Percentiles rank a stretch among this genome's conserved stretches.
phyloP scores from a whole-genome alignment of 2,329 filamentous ascomycete species.

The Colletotrichum sublineola region DNA sequence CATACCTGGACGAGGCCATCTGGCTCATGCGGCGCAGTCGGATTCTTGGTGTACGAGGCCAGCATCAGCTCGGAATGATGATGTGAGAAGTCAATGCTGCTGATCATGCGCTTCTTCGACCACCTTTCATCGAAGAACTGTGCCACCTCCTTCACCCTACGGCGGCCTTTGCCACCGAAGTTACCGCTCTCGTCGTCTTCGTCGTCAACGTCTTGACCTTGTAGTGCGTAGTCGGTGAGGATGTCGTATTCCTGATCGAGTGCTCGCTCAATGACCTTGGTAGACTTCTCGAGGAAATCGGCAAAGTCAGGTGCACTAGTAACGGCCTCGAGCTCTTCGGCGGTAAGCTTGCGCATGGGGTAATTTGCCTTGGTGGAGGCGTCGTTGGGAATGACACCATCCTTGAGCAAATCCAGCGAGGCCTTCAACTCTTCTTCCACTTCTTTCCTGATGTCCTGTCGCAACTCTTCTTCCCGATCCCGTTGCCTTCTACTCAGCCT shows the following conservation, averaged over 20 bases:
- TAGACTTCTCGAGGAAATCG: slow-evolving; percentile 94
- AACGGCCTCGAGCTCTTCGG: slow-evolving; percentile 90
- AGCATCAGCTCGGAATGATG: slow-evolving; percentile 95
- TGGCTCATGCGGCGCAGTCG: slow-evolving; percentile 91
- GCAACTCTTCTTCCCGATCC: slow-evolving; percentile 89
- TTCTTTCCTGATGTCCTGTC: slow-evolving; percentile 85
- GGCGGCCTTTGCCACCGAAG: slow-evolving; percentile 76
- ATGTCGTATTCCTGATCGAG: slow-evolving; percentile 97
- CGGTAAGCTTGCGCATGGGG: slow-evolving; percentile 82
- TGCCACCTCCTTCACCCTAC: slow-evolving; percentile 86
- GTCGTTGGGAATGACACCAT: slow-evolving; percentile 62
- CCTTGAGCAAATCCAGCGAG: slow-evolving; percentile 70
- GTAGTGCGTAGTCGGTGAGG: slow-evolving; percentile 91
- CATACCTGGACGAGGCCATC: slow-evolving; percentile 95
- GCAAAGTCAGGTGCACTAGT: slow-evolving; percentile 93
- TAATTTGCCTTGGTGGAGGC: slow-evolving; percentile 68
- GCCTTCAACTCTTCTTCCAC: slow-evolving; percentile 92
- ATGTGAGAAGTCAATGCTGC: slow-evolving; percentile 92
- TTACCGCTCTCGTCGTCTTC: slow-evolving; percentile 84
- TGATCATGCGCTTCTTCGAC: slow-evolving; percentile 98
- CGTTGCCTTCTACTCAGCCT: slow-evolving; percentile 82
- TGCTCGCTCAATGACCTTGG: slow-evolving; percentile 96
- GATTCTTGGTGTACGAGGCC: slow-evolving; percentile 97
- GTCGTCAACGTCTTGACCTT: slow-evolving; percentile 80
- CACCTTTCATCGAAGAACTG: slow-evolving; percentile 96